phyloP scores from a whole-genome alignment of 2,329 filamentous ascomycete genomes.

The Coniochaeta ligniaria region DNA sequence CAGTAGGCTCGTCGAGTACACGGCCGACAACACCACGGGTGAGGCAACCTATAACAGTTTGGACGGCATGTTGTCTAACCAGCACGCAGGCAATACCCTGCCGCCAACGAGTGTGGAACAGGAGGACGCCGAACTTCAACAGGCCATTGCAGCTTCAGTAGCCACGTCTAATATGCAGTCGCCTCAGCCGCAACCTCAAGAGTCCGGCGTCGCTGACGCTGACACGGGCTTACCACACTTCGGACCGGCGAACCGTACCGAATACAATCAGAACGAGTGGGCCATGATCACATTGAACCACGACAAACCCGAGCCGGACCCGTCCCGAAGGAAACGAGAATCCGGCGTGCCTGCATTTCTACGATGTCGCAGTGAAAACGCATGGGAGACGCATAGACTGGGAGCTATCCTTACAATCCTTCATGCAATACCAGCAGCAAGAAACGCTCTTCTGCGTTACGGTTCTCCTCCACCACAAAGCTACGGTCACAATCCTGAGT shows the following conservation, averaged over 20 bases:
- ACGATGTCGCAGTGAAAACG: slow-evolving; percentile 23
- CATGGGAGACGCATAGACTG: slow-evolving; percentile 30
- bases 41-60: slow-evolving; percentile 14
- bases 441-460: slow-evolving; percentile 45
- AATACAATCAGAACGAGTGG: slow-evolving; percentile 52
- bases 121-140: slow-evolving; percentile 49
- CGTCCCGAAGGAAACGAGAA: slow-evolving; percentile 36
- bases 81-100: slow-evolving; percentile 4
- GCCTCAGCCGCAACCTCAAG: slow-evolving; percentile 36
- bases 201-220: slow-evolving; percentile 39
- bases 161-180: slow-evolving; percentile 39
- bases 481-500: slow-evolving; percentile 50
- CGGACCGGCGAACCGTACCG: slow-evolving; percentile 49
- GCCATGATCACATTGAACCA: slow-evolving; percentile 43
- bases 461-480: slow-evolving; percentile 28
- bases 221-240: slow-evolving; percentile 39
- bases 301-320: slow-evolving; percentile 27
- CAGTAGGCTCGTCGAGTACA: slow-evolving; percentile 42
- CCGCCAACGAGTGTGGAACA: slow-evolving; percentile 26
- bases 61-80: slow-evolving; percentile 4
- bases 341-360: slow-evolving; percentile 44
- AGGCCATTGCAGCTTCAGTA: slow-evolving; percentile 49
- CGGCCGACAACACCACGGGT: slow-evolving; percentile 32
- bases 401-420: slow-evolving; percentile 51
- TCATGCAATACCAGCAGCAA: slow-evolving; percentile 50